These are phyloP conservation scores for Peniophora sp. DNA, from an alignment of 1,284 basidiomycete species.

Conservation along the genomic window DNA sequence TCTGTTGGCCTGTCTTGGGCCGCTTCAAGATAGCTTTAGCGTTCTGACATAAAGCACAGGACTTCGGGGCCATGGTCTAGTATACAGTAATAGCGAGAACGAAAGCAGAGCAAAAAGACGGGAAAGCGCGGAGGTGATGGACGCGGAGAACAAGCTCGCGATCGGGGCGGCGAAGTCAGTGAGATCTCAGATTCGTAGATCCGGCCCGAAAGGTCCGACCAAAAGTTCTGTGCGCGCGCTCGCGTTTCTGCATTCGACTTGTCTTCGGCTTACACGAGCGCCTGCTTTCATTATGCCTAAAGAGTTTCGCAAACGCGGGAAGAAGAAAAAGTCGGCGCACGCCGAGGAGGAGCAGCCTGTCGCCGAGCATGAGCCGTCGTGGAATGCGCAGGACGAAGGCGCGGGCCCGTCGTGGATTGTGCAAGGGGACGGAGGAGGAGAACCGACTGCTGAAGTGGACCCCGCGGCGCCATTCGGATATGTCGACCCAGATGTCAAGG, in stretches of 20 bases:
- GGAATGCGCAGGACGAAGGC: constrained; percentile 1
- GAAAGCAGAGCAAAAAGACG: not conserved
- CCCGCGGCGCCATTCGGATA: constrained; percentile 81
- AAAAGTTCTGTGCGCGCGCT: not conserved
- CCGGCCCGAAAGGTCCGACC: not conserved
- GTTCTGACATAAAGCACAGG: constrained; percentile 69
- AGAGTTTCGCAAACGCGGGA: constrained; percentile 71
- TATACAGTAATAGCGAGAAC: not conserved
- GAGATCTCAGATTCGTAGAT: not conserved
- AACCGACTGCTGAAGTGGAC: constrained; percentile 29
- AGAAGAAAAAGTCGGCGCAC: constrained; percentile 45
- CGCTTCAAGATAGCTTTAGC: constrained; percentile 85
- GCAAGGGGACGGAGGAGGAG: constrained; percentile 13
- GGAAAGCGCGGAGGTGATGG: not conserved
- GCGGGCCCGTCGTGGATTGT: constrained; percentile 63
- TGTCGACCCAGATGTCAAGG: constrained; percentile 82
- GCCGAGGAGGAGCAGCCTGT: constrained; percentile 12
- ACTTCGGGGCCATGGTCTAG: constrained; percentile 54
- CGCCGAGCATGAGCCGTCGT: constrained; percentile 10
- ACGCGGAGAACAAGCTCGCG: not conserved
- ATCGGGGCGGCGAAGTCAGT: not conserved
- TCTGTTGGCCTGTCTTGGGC: constrained; percentile 96
- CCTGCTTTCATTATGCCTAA: constrained; percentile 45
- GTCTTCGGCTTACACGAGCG: not conserved
- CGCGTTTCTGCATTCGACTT: constrained; percentile 2